Evolutionary conservation across 805 yeast species (phyloP).

Genomic region (Hanseniaspora jakobsenii): DNA sequence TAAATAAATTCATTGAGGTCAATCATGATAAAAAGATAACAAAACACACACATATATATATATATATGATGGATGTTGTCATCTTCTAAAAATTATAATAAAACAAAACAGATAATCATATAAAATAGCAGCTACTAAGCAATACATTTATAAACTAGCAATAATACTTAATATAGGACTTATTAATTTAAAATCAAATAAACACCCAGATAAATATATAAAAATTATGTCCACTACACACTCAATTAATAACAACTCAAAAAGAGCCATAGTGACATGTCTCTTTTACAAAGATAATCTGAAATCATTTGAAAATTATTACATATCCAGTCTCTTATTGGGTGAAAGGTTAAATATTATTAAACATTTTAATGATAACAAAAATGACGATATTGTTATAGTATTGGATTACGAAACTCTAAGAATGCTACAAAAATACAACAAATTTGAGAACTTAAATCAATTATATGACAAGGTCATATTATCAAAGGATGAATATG

Average conservation of each 20-base stretch:
- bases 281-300: slow-evolving; percentile 1
- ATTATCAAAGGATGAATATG: too few species aligned
- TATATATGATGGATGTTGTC: too few species aligned
- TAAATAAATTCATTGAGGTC: too few species aligned
- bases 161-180: too few species aligned
- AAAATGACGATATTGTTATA: not conserved
- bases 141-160: too few species aligned
- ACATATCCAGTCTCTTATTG: not conserved
- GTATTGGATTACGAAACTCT: slow-evolving; percentile 3
- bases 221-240: not conserved
- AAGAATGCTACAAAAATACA: not conserved
- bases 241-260: not conserved
- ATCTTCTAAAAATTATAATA: too few species aligned
- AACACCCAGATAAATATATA: too few species aligned
- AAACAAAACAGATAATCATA: too few species aligned
- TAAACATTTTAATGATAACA: not conserved
- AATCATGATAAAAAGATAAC: too few species aligned
- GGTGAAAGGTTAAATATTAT: not conserved
- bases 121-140: too few species aligned
- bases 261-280: slow-evolving; percentile 3
- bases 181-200: not conserved
- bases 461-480: not conserved
- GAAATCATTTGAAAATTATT: slow-evolving; percentile 4
- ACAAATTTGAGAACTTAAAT: not conserved
- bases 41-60: too few species aligned